Conservation (phyloP, 345 rosid genomes). For the Salix arbutifolia region DNA sequence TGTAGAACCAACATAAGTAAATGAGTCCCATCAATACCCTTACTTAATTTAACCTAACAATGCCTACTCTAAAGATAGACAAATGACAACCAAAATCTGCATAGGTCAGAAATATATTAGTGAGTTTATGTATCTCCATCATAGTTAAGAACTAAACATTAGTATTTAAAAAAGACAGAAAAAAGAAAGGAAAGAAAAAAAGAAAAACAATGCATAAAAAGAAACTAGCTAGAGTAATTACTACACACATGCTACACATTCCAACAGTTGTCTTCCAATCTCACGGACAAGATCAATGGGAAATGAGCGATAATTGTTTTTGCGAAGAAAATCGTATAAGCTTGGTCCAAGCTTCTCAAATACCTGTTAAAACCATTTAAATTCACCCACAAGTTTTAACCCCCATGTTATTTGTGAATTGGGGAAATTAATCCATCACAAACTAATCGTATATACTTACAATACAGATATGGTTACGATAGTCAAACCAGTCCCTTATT, state of each 20-base stretch:
- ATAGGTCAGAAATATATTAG: not conserved
- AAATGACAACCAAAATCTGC: not conserved
- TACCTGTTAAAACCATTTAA: slow-evolving; percentile 92
- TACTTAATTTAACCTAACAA: slow-evolving; percentile 13
- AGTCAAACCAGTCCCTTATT: slow-evolving; percentile 99
- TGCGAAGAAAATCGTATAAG: slow-evolving; percentile 98
- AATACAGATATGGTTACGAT: slow-evolving; percentile 99
- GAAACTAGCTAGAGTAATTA: slow-evolving; percentile 53
- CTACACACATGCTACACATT: slow-evolving; percentile 99
- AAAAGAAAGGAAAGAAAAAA: not conserved
- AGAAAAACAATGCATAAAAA: slow-evolving; percentile 16
- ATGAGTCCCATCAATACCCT: not conserved
- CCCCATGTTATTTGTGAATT: slow-evolving; percentile 52
- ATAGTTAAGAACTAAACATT: not conserved
- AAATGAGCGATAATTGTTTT: slow-evolving; percentile 97
- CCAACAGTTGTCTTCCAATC: slow-evolving; percentile 99
- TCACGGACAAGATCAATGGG: slow-evolving; percentile 99
- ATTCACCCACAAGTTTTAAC: slow-evolving; percentile 74
- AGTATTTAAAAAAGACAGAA: slow-evolving; percentile 8
- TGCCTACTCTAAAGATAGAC: not conserved
- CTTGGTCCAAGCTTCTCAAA: slow-evolving; percentile 99
- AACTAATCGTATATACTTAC: slow-evolving; percentile 75
- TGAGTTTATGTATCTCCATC: not conserved
- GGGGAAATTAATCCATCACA: slow-evolving; percentile 67
- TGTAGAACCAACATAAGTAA: slow-evolving; percentile 13